Base-by-base conservation (phyloP, 768 basidiomycete genomes). In the Leccinum disarticulatum region DNA sequence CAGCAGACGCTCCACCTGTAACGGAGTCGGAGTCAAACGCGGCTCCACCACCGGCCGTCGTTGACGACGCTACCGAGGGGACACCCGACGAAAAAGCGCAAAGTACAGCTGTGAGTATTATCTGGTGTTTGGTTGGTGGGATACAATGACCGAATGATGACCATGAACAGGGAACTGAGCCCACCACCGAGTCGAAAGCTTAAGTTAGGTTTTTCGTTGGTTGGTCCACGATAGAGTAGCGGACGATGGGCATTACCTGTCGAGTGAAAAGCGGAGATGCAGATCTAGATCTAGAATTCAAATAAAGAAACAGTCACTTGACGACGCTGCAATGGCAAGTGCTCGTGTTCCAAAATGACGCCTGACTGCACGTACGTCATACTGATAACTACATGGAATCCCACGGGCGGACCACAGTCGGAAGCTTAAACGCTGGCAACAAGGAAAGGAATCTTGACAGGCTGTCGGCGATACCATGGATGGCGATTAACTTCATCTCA, bases 21-120 rank as follows among this genome's bases (percentile, higher is more conserved):
- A 25, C 52, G 1, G 60, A 61, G 30, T 48, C 61, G 11, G 62
- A 57, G 30, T 33, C 25, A 25, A 41, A 53, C n/a, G 6, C 59
- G 17, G n/a, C 56, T 7, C 11, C 58, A 3, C 35, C 47, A 9
- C 31, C 3, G 31, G 52, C 36, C 6, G 25, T 43, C 30, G 22
- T 31, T 28, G 61, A 63, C 51, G 58, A 61, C 30, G 35, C 41
- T 27, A 25, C 48, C n/a, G 58, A 46, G 4, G 49, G 52, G 31
- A 61, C 52, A 15, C 56, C 27, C 31, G 58, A 62, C 15, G 61
- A 61, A 47, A 62, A 56, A 27, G 33, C 19, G 1, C 47, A 57
- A 43, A 28, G 53, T 19, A 46, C 58, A n/a, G 43, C 47, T 19
- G 70, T 73, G 22, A 65, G 72, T 63, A 22, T 19, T 19, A 19